Evolutionary conservation across 2,329 filamentous ascomycete species (phyloP).

Genomic region (Penicillium italicum): DNA sequence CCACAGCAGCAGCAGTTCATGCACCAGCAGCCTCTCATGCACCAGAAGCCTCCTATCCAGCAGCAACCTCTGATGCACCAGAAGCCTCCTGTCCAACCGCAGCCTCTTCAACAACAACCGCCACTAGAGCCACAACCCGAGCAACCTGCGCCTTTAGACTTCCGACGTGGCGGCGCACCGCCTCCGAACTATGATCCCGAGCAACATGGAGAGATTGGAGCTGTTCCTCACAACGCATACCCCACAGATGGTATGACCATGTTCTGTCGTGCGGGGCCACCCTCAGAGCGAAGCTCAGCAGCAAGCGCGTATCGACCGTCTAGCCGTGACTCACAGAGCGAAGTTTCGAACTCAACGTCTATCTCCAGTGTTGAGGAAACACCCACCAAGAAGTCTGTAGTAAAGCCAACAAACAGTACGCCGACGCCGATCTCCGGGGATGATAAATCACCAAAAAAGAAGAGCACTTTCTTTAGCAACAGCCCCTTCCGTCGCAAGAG

Average conservation of each 20-base stretch:
- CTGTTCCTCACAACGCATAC: constrained; percentile 87
- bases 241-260: constrained; percentile 96
- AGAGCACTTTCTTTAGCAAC: constrained; percentile 87
- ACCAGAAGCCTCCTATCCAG: neutral
- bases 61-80: neutral
- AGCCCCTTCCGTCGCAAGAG: constrained; percentile 93
- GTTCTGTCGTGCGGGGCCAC: constrained; percentile 76
- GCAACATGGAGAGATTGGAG: constrained; percentile 62
- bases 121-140: constrained; percentile 16
- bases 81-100: neutral
- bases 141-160: constrained; percentile 38
- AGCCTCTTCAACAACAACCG: neutral
- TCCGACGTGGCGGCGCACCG: constrained; percentile 39
- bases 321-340: constrained; percentile 84
- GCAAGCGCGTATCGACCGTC: constrained; percentile 69
- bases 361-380: constrained; percentile 76
- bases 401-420: constrained; percentile 53
- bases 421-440: constrained; percentile 48
- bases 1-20: too few relatives aligned
- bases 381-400: constrained; percentile 67
- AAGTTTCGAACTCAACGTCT: constrained; percentile 84
- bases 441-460: constrained; percentile 60
- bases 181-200: constrained; percentile 52
- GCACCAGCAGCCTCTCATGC: constrained; percentile 14
- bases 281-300: constrained; percentile 65